phyloP scores from a whole-genome alignment of 768 basidiomycete species.

The Psilocybe cyanescens region DNA sequence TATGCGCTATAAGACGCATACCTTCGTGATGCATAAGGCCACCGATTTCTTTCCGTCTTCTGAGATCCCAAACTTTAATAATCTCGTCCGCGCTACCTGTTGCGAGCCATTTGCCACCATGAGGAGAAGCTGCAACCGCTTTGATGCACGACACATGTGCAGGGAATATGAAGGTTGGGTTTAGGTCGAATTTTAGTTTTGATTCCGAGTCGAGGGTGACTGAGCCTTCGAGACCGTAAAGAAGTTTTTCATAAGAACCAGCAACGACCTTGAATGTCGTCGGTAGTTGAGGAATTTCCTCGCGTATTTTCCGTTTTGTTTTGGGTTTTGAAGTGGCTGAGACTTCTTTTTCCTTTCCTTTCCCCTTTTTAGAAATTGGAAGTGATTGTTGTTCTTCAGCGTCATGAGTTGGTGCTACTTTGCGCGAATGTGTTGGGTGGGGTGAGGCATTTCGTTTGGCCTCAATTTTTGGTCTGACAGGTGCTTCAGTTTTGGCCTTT shows the following conservation, averaged over 20 bases:
- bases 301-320: constrained; percentile 21
- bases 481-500: constrained; percentile 27
- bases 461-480: constrained; percentile 21
- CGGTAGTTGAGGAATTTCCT: constrained; percentile 38
- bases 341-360: constrained; percentile 24
- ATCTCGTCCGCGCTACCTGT: constrained; percentile 97
- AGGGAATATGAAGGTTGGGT: constrained; percentile 94
- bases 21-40: constrained; percentile 95
- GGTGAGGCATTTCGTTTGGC: constrained; percentile 22
- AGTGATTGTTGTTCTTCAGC: neutral
- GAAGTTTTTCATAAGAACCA: constrained; percentile 95
- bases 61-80: constrained; percentile 95
- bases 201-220: constrained; percentile 38
- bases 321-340: constrained; percentile 18
- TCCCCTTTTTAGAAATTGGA: constrained; percentile 19
- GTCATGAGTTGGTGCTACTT: constrained; percentile 2
- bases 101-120: constrained; percentile 95
- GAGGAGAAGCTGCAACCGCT: constrained; percentile 84
- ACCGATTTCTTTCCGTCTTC: constrained; percentile 90
- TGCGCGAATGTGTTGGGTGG: constrained; percentile 14
- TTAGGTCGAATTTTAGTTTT: constrained; percentile 46
- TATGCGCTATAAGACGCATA: constrained; percentile 32
- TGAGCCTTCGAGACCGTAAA: constrained; percentile 86
- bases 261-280: constrained; percentile 83
- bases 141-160: constrained; percentile 95